Evolutionary conservation across 345 rosid genomes (phyloP).

Genomic region (Eucalyptus erythrocorys): DNA sequence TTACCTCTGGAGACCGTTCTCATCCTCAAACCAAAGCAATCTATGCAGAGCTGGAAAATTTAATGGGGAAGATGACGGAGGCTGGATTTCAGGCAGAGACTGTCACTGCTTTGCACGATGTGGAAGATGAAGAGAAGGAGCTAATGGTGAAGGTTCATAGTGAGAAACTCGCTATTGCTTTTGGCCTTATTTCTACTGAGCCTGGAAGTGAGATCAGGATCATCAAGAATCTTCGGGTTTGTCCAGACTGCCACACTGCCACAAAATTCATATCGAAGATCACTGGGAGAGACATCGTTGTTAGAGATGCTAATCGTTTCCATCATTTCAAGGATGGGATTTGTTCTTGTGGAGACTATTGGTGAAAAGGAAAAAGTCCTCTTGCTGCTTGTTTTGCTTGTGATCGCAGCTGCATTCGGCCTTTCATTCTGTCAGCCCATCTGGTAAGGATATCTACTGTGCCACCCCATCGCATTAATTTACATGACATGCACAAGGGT

Average conservation of each 20-base stretch:
- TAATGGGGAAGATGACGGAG: constrained; percentile 59
- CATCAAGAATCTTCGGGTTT: constrained; percentile 71
- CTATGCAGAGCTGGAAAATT: constrained; percentile 43
- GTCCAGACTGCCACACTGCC: constrained; percentile 66
- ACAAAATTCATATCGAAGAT: constrained; percentile 71
- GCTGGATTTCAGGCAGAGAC: constrained; percentile 67
- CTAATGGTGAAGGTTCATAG: constrained; percentile 62
- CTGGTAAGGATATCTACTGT: background rate
- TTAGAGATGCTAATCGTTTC: constrained; percentile 74
- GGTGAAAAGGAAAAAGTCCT: constrained; percentile 19
- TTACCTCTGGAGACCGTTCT: constrained; percentile 63
- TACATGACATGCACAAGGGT: background rate
- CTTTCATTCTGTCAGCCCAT: background rate
- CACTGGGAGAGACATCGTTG: constrained; percentile 55
- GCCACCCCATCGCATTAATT: background rate
- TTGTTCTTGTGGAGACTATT: constrained; percentile 79
- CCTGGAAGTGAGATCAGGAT: constrained; percentile 62
- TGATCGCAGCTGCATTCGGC: background rate
- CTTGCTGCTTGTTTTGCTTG: background rate
- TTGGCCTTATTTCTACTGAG: constrained; percentile 58
- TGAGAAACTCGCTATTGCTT: constrained; percentile 78
- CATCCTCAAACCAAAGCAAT: constrained; percentile 57
- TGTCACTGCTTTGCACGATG: constrained; percentile 52
- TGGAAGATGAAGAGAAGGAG: constrained; percentile 88
- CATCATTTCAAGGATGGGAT: constrained; percentile 71